Evolutionary conservation across 495 filamentous ascomycete species (phyloP), one percentile per base, ranked within the genome.

Genomic region (Podospora australis): DNA sequence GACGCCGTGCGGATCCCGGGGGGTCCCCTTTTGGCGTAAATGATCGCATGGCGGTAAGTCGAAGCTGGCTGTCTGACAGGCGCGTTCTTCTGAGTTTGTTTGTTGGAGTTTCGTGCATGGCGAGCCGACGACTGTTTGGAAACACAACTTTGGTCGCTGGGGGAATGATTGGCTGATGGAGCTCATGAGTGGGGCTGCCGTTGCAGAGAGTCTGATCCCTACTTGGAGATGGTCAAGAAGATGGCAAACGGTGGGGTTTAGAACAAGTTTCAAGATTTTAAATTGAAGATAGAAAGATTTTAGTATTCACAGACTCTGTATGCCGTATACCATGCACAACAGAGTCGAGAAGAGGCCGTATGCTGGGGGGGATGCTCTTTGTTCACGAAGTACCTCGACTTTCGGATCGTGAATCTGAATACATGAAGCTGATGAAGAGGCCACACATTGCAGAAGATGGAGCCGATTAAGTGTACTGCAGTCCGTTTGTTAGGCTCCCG

Each of bases 11-110:
- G n/a, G 52, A 57, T 26, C 56, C 63, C 14, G 60, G 54, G 3
- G 50, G 60, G 39, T 60, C 56, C 17, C 54, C 57, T 48, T 65
- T 46, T 22, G 63, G 63, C 7, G 61, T 66, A 32, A 54, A 57
- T 3, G 63, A 59, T 24, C 53, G 48, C 60, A 63, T 63, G 13
- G 28, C 55, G 16, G 32, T 39, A 35, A 6, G n/a, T 13, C 9
- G n/a, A n/a, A n/a, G n/a, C n/a, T n/a, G 20, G 30, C 36, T 50
- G 14, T 43, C 26, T 19, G 22, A 17, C 8, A 14, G 44, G 47
- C 43, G 49, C 41, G 58, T 35, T 50, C n/a, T n/a, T n/a, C 49
- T 39, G 24, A 41, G 39, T 46, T 54, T 41, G 34, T 26, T 49
- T 30, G 49, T 45, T 52, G 35, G 43, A 22, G 49, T 39, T 38